Evolutionary conservation across 169 alveolate species (phyloP).

Genomic region (Plasmodium vivax): DNA sequence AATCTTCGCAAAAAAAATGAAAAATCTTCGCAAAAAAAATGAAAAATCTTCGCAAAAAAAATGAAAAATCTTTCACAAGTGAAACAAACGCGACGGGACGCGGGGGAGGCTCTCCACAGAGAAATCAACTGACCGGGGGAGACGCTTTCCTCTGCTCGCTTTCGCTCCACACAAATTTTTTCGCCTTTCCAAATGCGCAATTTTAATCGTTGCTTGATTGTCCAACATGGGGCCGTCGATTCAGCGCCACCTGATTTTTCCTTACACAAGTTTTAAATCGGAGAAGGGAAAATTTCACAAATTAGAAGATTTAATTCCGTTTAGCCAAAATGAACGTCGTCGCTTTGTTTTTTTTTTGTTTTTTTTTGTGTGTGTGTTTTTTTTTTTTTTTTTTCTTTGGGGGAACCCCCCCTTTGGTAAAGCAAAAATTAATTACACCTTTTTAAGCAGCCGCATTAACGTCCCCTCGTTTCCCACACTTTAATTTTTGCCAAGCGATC

Average conservation of each 20-base stretch:
- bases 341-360: not conserved
- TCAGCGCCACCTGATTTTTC: not conserved
- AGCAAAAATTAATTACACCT: not conserved
- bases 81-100: not conserved
- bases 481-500: not conserved
- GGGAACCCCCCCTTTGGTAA: not conserved
- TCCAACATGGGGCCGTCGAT: not conserved
- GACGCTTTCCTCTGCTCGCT: not conserved
- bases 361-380: not conserved
- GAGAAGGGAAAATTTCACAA: not conserved
- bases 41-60: not conserved
- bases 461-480: not conserved
- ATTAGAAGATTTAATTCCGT: not conserved
- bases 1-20: too few relatives aligned
- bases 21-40: too few relatives aligned
- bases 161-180: not conserved
- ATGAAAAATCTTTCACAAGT: not conserved
- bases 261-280: not conserved
- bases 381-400: not conserved
- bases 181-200: not conserved
- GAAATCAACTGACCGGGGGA: not conserved
- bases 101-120: not conserved
- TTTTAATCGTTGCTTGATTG: not conserved
- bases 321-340: not conserved
- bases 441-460: not conserved